phyloP scores from a whole-genome alignment of 208 protist species.

The Acanthamoeba triangularis region DNA sequence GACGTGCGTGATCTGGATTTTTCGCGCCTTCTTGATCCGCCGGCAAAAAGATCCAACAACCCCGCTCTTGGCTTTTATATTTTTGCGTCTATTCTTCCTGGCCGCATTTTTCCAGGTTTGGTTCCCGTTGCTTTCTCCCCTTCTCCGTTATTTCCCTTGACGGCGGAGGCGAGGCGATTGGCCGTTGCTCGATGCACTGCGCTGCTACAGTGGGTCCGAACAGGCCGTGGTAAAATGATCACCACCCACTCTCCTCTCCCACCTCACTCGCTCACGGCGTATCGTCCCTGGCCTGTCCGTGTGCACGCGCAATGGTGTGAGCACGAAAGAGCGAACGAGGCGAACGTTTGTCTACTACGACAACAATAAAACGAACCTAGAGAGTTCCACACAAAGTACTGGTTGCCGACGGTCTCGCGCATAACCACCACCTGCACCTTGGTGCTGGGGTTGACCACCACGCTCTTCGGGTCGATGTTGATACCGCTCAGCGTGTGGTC shows the following conservation, averaged over 20 bases:
- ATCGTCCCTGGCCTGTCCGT: not conserved
- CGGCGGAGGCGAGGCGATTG: not conserved
- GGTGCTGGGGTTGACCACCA: conserved; percentile 18
- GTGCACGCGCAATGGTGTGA: not conserved
- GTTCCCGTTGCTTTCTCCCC: not conserved
- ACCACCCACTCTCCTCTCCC: not conserved
- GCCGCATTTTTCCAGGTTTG: not conserved
- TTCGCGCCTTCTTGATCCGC: conserved; percentile 6
- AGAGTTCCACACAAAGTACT: conserved; percentile 72
- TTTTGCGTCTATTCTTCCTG: not conserved
- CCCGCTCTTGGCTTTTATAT: not conserved
- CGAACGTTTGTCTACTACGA: not conserved
- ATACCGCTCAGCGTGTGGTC: conserved; percentile 45
- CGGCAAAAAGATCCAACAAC: not conserved
- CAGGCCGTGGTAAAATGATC: no score
- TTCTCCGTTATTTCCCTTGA: conserved; percentile 7
- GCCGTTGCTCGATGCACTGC: not conserved
- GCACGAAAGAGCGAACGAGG: not conserved
- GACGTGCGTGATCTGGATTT: not conserved
- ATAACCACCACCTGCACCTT: conserved; percentile 50
- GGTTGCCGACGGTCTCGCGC: conserved; percentile 23
- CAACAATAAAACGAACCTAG: not conserved
- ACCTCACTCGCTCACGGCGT: not conserved
- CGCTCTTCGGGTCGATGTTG: conserved; percentile 35
- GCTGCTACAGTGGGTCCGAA: not conserved